These are phyloP conservation scores for Sclerotinia borealis DNA, from an alignment of 2,329 filamentous ascomycete species.

Conservation along the genomic window DNA sequence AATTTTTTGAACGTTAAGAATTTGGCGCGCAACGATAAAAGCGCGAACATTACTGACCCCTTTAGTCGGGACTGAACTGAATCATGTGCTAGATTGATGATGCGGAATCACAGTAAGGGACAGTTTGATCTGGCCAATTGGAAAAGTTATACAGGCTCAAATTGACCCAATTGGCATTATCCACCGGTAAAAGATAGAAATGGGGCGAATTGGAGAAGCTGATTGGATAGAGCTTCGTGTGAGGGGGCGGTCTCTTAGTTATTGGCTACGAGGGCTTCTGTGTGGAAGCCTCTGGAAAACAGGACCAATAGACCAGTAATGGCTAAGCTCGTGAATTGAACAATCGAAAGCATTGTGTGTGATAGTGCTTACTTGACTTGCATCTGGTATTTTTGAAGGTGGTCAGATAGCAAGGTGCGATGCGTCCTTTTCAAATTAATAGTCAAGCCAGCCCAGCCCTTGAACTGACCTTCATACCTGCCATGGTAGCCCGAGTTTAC, in stretches of 20 bases:
- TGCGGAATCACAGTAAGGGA: constrained; percentile 4
- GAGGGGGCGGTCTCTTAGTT: not conserved
- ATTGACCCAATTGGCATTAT: not conserved
- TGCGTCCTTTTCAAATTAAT: not conserved
- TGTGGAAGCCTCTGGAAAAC: not conserved
- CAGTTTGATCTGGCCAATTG: not conserved
- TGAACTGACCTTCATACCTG: not conserved
- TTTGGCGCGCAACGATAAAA: not conserved
- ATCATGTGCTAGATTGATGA: constrained; percentile 6
- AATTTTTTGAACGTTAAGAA: not conserved
- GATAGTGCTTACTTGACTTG: constrained; percentile 9
- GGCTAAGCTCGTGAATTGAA: not conserved
- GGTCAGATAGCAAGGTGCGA: not conserved
- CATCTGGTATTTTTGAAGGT: not conserved
- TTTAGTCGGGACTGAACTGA: constrained; percentile 2
- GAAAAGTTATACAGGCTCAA: not conserved
- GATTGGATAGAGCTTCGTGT: not conserved
- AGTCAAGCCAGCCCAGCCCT: not conserved
- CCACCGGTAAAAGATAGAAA: not conserved
- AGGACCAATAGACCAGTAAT: not conserved
- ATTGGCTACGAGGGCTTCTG: not conserved
- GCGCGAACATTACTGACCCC: constrained; percentile 1
- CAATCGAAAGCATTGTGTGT: not conserved
- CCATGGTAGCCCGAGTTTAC: not conserved
- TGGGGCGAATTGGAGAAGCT: not conserved